Evolutionary conservation across 768 basidiomycete species (phyloP), one percentile per base, ranked within the genome.

Genomic region (Phylloporus scabripes): DNA sequence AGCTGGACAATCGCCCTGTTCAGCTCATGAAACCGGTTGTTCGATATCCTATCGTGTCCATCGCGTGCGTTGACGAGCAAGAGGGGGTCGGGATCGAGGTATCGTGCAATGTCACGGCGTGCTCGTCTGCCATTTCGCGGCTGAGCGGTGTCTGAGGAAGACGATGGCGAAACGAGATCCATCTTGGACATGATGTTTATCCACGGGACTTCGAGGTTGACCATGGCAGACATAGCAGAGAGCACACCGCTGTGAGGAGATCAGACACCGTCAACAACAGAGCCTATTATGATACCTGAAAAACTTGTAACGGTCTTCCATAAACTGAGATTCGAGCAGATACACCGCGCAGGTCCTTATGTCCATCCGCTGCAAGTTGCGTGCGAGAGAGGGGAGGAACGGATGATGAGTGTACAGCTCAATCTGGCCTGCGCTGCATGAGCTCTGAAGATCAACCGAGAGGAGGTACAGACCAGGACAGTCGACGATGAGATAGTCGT

Each of bases 181-280:
- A 99, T 98, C 70, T 99, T 99, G 38, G 92, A 95, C 89, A 99
- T 92, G 65, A 98, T 71, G 60, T 98, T 98, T 53, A 99, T 85
- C 87, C 92, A 94, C 1, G 94, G 93, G 31, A 96, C 83, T 62
- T 97, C 96, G 34, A 99, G 79, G 59, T 92, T 93, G 31, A 98
- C 89, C 96, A 99, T 99, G 24, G 95, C 93, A 32, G 91, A 93
- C 96, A 99, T 97, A 24, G 96, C 96, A 37, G 89, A 90, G 49
- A 99, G 76, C 7, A 98, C 95, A 17, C 96, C 96, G 50, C 92
- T 92, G 56, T 45, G 26, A 21, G 36, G 41, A 56, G 31, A 45
- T 59, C 50, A 55, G 45, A 9, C 12, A 1, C 2, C 14, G n/a
- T 23, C 11, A 40, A 7, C n/a, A 50, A 33, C 18, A n/a, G 6